Evolutionary conservation across 139 green algal species (phyloP), one percentile per base, ranked within the genome.

Genomic region (Prasinococcaceae sp.): DNA sequence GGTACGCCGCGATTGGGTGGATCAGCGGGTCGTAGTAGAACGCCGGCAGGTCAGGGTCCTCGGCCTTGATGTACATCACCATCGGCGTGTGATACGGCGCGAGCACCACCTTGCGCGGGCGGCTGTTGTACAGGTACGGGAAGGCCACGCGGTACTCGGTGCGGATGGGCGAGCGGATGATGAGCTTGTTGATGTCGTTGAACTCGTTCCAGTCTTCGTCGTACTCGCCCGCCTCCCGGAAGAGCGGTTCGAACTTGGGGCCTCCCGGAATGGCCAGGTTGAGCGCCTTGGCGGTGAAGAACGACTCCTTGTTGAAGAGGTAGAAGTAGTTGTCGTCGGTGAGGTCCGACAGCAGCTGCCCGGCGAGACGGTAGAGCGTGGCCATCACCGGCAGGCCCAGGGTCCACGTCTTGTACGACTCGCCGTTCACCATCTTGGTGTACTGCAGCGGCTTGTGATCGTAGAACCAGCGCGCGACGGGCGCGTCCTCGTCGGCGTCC

Each of bases 161-260:
- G 45, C 83, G 65, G 51, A 92, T 82, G 38, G 80, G 84, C 1
- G 70, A 79, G 28, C 90, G 76, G 65, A 99, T 97, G 80, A 99
- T 96, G 59, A 99, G 84, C 84, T 99, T 99, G 80, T 94, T 94
- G 71, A 99, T 96, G 75, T 99, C 92, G 68, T 99, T 99, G 77
- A 99, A 99, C 79, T 99, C 92, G 68, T 98, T 97, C 92, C 92
- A 99, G 75, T 99, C 92, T 72, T 92, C 32, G 28, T 80, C 72
- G n/a, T 28, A 49, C 27, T 77, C 82, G 69, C 93, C 86, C 78
- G 92, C 92, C 77, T 98, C 92, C 4, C 86, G 68, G 77, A 85
- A 98, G 45, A 98, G 73, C 20, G 92, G 92, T 81, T 99, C 92
- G 61, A 94, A 99, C 76, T 99, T 99, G 61, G 92, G 92, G 1